Evolutionary conservation across 2,329 filamentous ascomycete genomes (phyloP), one percentile per base, ranked within the genome.

Genomic region (Trichoderma sp.): DNA sequence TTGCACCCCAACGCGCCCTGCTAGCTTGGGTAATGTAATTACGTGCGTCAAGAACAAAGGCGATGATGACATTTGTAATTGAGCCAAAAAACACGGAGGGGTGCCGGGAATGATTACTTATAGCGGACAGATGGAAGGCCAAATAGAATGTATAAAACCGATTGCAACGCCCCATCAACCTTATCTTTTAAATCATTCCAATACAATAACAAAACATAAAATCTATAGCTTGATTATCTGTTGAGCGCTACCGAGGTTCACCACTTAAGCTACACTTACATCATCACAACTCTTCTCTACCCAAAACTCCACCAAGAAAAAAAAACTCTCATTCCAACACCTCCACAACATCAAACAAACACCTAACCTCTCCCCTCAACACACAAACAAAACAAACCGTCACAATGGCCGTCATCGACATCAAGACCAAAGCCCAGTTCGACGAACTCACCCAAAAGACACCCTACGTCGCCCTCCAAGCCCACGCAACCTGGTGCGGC

Each of bases 401-500:
- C n/a, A n/a, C n/a, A 53, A 53, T 77, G 75, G 66, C 73, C 77
- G 80, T 84, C 80, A 72, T 82, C 75, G 80, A 82, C 79, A 84
- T 89, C 81, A 83, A 80, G 75, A 82, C 84, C 66, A 83, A 84
- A 78, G 80, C 83, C 68, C 84, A 90, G 78, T 89, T 91, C 79
- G 81, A 88, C 76, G 79, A 83, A 50, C 87, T 91, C 77, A 80
- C 90, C 79, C 78, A 83, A 18, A 82, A 81, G 11, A 88, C 85
- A 65, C 87, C 85, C 64, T 89, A 87, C 83, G 88, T 91, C 77
- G 85, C 87, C 76, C 83, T 89, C 77, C 89, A 91, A 81, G 90
- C 91, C 83, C 88, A 85, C 83, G 89, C 90, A 75, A 84, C 87
- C 80, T 91, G 90, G 90, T 91, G 90, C 83, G 86, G 86, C 53